phyloP scores from a whole-genome alignment of 345 rosid genomes.

The Salix caprea region DNA sequence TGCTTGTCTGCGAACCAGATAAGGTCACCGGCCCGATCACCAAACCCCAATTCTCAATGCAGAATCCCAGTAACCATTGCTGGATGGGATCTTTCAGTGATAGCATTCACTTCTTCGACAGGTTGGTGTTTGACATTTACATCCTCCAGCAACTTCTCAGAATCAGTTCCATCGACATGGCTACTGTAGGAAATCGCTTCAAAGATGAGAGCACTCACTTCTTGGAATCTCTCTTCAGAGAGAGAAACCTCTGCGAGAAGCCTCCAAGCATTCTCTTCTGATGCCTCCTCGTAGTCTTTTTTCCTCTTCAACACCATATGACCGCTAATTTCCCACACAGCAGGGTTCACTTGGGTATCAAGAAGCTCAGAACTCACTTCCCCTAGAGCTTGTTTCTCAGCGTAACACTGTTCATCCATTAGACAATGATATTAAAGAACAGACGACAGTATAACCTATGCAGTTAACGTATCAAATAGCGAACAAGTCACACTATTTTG shows the following conservation, averaged over 20 bases:
- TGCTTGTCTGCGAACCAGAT: not conserved
- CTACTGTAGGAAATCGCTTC: constrained; percentile 39
- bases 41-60: constrained; percentile 39
- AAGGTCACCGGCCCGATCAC: not conserved
- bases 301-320: constrained; percentile 92
- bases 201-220: constrained; percentile 60
- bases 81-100: constrained; percentile 34
- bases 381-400: constrained; percentile 95
- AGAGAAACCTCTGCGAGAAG: constrained; percentile 88
- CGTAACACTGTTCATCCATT: constrained; percentile 61
- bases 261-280: constrained; percentile 87
- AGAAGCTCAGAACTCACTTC: constrained; percentile 72
- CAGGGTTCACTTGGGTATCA: constrained; percentile 97
- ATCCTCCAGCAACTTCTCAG: constrained; percentile 23
- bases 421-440: not conserved
- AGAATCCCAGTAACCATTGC: constrained; percentile 51
- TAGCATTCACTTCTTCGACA: constrained; percentile 19
- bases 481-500: not conserved
- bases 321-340: constrained; percentile 99
- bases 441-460: not conserved
- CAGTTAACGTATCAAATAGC: not conserved
- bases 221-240: constrained; percentile 74
- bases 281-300: constrained; percentile 80
- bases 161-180: constrained; percentile 18
- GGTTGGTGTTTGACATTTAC: constrained; percentile 17